Conservation (phyloP, 768 basidiomycete species). For the Hortiboletus campestris region DNA sequence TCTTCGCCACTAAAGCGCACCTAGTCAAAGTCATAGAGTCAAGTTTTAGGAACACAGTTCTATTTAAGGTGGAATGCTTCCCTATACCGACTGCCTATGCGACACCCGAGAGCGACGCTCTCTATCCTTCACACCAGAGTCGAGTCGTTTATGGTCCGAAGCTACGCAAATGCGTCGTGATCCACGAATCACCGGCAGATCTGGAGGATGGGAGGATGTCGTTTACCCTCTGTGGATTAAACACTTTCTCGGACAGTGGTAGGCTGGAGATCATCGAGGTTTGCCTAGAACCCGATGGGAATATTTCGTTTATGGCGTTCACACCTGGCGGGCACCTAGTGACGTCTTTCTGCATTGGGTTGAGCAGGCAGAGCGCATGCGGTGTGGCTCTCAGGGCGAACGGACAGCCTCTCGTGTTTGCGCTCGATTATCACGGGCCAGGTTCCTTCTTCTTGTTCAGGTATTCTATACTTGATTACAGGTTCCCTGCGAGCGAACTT, state of each 20-base stretch:
- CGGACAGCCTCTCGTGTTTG: neutral
- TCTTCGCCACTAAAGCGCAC: slow-evolving; percentile 7
- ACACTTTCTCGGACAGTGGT: neutral
- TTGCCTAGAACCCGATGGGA: slow-evolving; percentile 5
- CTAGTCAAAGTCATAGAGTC: neutral
- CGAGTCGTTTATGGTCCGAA: neutral
- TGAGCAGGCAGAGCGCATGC: neutral
- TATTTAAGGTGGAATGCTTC: slow-evolving; percentile 10
- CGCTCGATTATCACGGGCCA: neutral
- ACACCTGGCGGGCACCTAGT: neutral
- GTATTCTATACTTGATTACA: neutral
- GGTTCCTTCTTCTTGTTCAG: neutral
- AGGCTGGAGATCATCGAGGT: neutral
- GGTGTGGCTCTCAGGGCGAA: neutral
- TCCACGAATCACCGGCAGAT: slow-evolving; percentile 2
- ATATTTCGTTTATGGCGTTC: neutral
- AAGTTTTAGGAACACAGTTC: neutral
- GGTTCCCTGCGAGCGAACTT: neutral
- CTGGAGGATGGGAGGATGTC: neutral
- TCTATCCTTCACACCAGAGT: neutral
- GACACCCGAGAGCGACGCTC: neutral
- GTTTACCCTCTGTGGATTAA: slow-evolving; percentile 1
- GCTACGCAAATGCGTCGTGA: neutral
- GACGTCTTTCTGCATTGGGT: neutral
- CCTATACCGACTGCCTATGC: neutral